A percentile compares a stretch with the other conserved stretches of the same genome.
Conservation (phyloP, 257 asterid species). For the Forsythia viridissima region DNA sequence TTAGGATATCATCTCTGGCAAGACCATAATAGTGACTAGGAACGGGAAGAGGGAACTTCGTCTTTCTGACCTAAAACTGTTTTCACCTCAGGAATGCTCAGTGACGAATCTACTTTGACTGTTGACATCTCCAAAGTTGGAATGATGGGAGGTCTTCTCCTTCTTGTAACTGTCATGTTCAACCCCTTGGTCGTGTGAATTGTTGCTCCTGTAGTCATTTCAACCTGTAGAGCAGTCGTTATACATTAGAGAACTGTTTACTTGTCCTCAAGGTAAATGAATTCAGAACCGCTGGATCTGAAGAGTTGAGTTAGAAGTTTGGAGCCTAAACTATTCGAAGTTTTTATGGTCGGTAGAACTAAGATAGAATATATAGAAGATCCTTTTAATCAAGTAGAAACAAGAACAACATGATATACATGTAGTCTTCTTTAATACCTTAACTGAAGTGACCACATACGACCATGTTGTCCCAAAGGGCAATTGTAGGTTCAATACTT, state of each 20-base stretch:
- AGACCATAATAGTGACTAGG: slow-evolving; percentile 22
- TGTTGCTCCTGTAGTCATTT: slow-evolving; percentile 97
- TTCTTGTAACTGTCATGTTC: slow-evolving; percentile 77
- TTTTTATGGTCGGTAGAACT: neutral
- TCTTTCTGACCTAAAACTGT: slow-evolving; percentile 43
- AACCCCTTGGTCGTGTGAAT: slow-evolving; percentile 95
- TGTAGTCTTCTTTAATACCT: neutral
- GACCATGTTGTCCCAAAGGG: neutral
- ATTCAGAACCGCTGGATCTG: neutral
- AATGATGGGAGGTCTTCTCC: slow-evolving; percentile 61
- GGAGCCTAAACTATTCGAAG: neutral
- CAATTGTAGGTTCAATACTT: neutral
- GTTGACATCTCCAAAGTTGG: slow-evolving; percentile 57
- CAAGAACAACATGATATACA: neutral
- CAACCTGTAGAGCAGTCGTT: slow-evolving; percentile 54
- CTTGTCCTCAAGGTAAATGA: neutral
- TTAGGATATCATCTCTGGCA: neutral
- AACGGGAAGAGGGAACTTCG: slow-evolving; percentile 47
- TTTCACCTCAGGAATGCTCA: slow-evolving; percentile 29
- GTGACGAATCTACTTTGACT: slow-evolving; percentile 38
- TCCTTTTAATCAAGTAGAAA: neutral
- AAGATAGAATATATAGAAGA: neutral
- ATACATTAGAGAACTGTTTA: neutral
- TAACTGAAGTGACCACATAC: neutral
- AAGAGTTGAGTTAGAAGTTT: neutral